Evolutionary conservation across 352 stramenopile species (phyloP).

Genomic region (Pythium plurisporium): DNA sequence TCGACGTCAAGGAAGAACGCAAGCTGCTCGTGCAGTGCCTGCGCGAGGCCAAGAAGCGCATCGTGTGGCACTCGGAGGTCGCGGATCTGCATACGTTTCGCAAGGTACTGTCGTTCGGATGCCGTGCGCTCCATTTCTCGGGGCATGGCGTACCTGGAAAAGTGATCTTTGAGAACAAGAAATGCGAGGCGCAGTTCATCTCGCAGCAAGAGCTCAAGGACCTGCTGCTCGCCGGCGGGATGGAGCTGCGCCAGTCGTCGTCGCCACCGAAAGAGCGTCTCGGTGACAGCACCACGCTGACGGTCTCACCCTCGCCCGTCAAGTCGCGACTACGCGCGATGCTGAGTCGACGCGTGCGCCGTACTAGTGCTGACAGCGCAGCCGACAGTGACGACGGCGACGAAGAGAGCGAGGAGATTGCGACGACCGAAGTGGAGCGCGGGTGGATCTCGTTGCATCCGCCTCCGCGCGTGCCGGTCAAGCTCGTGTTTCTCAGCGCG

Average conservation of each 20-base stretch:
- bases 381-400: slow-evolving; percentile 2
- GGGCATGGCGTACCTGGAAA: slow-evolving; percentile 70
- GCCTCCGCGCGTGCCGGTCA: slow-evolving; percentile 41
- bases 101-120: slow-evolving; percentile 76
- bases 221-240: slow-evolving; percentile 60
- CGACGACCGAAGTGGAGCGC: slow-evolving; percentile 42
- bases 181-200: slow-evolving; percentile 79
- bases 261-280: not conserved
- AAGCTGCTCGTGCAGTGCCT: slow-evolving; percentile 70
- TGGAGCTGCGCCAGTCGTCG: slow-evolving; percentile 23
- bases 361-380: not conserved
- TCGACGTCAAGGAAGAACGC: slow-evolving; percentile 77
- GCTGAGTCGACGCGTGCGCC: slow-evolving; percentile 3
- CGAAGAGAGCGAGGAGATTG: slow-evolving; percentile 9
- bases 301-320: not conserved
- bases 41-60: slow-evolving; percentile 52
- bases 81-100: slow-evolving; percentile 78
- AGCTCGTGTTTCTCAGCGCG: slow-evolving; percentile 88
- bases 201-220: slow-evolving; percentile 76
- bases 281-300: not conserved
- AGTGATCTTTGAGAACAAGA: slow-evolving; percentile 80
- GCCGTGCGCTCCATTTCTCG: slow-evolving; percentile 74
- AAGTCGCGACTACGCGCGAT: slow-evolving; percentile 16
- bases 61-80: slow-evolving; percentile 77
- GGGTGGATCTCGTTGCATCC: slow-evolving; percentile 39